Base-by-base conservation (phyloP, 2,329 filamentous ascomycete species). In the Colletotrichum zoysiae region DNA sequence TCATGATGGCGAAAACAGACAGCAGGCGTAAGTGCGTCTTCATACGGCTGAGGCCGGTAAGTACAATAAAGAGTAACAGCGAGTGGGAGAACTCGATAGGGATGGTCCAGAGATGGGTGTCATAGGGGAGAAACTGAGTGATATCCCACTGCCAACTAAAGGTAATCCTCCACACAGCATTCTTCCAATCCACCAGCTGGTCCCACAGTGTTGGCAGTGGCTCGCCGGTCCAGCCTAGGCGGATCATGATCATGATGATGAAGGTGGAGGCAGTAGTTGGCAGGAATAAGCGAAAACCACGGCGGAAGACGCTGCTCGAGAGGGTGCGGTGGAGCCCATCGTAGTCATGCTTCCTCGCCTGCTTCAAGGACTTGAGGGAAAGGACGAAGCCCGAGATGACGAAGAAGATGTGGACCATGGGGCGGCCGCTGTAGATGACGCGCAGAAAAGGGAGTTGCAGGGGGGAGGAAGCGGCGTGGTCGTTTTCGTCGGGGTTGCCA, bases 321-420 rank as follows among this genome's bases (percentile, higher is more conserved):
- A 87, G 78, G 2, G 82, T 81, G 5, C 78, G 77, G 66, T 80
- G 80, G 63, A 82, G 81, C 11, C 78, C 78, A 20, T 79, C 78
- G 63, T 79, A 78, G 68, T 84, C 78, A 50, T 82, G 79, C 12
- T 79, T 75, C 66, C 82, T 83, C 9, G 85, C 80, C 42, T 81
- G 78, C 64, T 81, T 79, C 35, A 87, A 76, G 2, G 85, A 82
- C 73, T 84, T 84, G 74, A 82, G 81, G 9, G 84, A 82, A 30
- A 87, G 79, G 3, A 82, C 85, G 72, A 84, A 86, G 48, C 86
- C 85, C 1, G 85, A 86, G 46, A 87, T 84, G 74, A 87, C 82
- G 76, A 87, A 87, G 77, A 87, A 87, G 58, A 87, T 81, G 75
- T 85, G 82, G 3, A 87, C 85, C 83, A 85, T 85, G 11, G 84